phyloP scores from a whole-genome alignment of 805 yeast genomes.

The Komagataella populi region DNA sequence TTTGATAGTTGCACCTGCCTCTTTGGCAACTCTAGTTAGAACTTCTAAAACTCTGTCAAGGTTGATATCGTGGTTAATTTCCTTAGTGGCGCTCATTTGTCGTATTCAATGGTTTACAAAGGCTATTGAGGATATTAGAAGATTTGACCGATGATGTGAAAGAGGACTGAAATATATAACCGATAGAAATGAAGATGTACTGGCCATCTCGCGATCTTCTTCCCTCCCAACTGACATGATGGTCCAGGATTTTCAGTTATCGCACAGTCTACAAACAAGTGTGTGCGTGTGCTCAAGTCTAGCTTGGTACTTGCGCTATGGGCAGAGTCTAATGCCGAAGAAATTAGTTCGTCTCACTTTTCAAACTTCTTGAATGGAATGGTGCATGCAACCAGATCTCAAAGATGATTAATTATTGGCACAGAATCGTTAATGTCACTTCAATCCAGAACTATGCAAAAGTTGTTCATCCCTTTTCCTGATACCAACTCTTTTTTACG shows the following conservation, averaged over 20 bases:
- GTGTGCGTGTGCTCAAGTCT: too few species aligned
- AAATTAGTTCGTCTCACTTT: too few species aligned
- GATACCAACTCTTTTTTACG: conserved; percentile 36
- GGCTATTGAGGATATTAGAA: neutral
- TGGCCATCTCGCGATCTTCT: too few species aligned
- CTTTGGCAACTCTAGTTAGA: conserved; percentile 24
- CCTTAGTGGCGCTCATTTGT: neutral
- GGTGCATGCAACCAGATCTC: too few species aligned
- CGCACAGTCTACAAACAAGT: too few species aligned
- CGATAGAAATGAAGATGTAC: too few species aligned
- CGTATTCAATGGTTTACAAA: neutral
- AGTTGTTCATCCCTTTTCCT: conserved; percentile 58
- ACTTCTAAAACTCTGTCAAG: conserved; percentile 20
- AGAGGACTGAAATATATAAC: conserved; percentile 6
- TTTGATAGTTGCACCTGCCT: conserved; percentile 36
- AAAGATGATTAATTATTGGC: neutral
- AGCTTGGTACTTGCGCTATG: too few species aligned
- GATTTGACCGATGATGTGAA: too few species aligned
- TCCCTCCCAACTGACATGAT: too few species aligned
- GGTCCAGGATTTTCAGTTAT: too few species aligned
- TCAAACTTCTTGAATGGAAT: too few species aligned
- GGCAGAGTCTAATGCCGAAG: too few species aligned
- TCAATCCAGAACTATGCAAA: conserved; percentile 27
- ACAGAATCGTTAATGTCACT: neutral
- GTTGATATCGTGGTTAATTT: conserved; percentile 6